Percentiles rank a stretch among this genome's conserved stretches.
Conservation (phyloP, 257 asterid species). For the Solanum corneliomulleri region DNA sequence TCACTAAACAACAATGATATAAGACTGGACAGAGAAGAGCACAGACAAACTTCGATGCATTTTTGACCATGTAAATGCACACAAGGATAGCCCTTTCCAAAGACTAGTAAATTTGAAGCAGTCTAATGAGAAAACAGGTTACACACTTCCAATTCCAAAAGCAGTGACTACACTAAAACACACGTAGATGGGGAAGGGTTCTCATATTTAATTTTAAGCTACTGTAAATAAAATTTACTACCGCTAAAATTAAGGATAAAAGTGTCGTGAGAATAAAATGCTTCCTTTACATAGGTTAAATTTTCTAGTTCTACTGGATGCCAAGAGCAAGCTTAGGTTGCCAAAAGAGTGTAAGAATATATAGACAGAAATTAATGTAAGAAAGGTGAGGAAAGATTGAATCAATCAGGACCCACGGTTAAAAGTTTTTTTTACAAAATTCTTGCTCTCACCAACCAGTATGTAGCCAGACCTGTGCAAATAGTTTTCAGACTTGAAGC, state of each 20-base stretch:
- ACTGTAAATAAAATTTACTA: not conserved
- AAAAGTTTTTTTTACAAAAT: not conserved
- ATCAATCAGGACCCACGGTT: not conserved
- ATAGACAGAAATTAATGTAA: not conserved
- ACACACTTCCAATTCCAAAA: not conserved
- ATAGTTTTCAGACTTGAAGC: not conserved
- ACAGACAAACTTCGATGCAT: not conserved
- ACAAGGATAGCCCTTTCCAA: not conserved
- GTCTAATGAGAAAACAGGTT: not conserved
- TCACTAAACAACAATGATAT: not conserved
- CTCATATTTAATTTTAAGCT: not conserved
- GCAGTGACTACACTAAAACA: not conserved
- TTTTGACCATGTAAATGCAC: not conserved
- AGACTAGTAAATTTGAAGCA: not conserved
- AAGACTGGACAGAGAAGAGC: not conserved
- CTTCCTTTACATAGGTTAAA: not conserved
- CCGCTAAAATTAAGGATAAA: not conserved
- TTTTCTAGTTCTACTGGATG: not conserved
- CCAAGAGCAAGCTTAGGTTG: not conserved
- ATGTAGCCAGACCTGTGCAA: not conserved
- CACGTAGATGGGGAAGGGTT: not conserved
- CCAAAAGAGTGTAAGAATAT: not conserved
- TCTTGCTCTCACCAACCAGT: not conserved
- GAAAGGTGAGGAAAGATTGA: not conserved
- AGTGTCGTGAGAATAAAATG: not conserved